Evolutionary conservation across 345 rosid species (phyloP).

Genomic region (Kernera saxatilis): DNA sequence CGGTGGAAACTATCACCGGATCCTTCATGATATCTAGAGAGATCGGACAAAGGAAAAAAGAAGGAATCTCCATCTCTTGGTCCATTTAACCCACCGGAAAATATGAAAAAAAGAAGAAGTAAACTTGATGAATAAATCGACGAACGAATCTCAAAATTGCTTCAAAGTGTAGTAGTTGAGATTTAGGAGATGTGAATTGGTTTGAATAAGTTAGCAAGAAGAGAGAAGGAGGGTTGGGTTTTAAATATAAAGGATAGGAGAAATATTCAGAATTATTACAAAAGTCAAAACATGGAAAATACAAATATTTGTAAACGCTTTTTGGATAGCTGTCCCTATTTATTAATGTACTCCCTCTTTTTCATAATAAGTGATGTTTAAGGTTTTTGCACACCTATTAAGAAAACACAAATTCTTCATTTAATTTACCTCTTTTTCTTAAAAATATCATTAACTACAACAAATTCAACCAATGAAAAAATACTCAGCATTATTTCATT

Average conservation of each 20-base stretch:
- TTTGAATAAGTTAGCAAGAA: conserved; percentile 33
- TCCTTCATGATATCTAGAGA: conserved; percentile 78
- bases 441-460: no score
- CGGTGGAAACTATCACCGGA: conserved; percentile 61
- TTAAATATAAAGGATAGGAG: conserved; percentile 34
- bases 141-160: background rate
- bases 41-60: conserved; percentile 64
- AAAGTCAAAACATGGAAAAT: conserved; percentile 65
- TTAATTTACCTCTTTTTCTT: no score
- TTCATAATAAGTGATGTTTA: no score
- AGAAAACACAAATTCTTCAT: no score
- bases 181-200: conserved; percentile 31
- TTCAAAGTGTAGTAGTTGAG: conserved; percentile 21
- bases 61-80: conserved; percentile 61
- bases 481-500: no score
- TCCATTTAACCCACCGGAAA: conserved; percentile 36
- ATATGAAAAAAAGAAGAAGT: background rate
- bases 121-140: background rate
- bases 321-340: conserved; percentile 6
- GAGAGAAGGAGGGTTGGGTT: conserved; percentile 12
- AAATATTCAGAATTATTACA: conserved; percentile 16
- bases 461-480: no score
- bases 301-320: conserved; percentile 13
- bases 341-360: no score
- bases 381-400: no score